Evolutionary conservation across 352 stramenopile species (phyloP), one percentile per base, ranked within the genome.

Genomic region (Globisporangium cederbergense): DNA sequence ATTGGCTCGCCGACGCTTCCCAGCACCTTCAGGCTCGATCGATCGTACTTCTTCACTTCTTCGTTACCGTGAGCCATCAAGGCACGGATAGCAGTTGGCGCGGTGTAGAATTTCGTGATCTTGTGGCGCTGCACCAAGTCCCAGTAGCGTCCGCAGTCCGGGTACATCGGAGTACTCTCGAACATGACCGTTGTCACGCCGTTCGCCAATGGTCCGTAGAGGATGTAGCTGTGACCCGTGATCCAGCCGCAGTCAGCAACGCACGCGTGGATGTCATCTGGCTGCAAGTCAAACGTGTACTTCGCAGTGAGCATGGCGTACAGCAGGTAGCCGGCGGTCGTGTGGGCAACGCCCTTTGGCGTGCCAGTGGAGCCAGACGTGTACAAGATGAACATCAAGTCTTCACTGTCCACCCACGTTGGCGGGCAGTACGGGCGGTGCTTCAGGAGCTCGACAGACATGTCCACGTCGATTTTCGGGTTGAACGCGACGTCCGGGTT

Each of bases 141-240:
- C 97, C 97, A 99, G 83, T 99, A 99, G 42, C 97, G 88, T 22
- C 90, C 91, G 56, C 81, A 76, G 73, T 99, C 80, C 18, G 97
- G 97, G 78, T 99, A 99, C 75, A 98, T 92, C 0, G 97, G 97
- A 8, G 97, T 99, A 30, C 78, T 95, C 77, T 99, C 97, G 72
- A 99, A 99, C 89, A 99, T 97, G 61, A 99, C 83, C 3, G 97
- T 99, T 4, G 97, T 99, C n/a, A 84, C 83, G 46, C 98, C 97
- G 69, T 99, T 99, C 49, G 93, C 77, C 5, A 99, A 76, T 4
- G 97, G 96, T 9, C 97, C 97, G 75, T 99, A 99, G 7, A 99
- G 83, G 66, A 99, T 98, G 75, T 97, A 97, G 58, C 85, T 97
- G 80, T 99, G 97, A 36, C 97, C 97, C 13, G 96, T 98, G 71